These are phyloP conservation scores for Rhizophora mangle DNA, from an alignment of 345 rosid genomes.

Conservation along the genomic window DNA sequence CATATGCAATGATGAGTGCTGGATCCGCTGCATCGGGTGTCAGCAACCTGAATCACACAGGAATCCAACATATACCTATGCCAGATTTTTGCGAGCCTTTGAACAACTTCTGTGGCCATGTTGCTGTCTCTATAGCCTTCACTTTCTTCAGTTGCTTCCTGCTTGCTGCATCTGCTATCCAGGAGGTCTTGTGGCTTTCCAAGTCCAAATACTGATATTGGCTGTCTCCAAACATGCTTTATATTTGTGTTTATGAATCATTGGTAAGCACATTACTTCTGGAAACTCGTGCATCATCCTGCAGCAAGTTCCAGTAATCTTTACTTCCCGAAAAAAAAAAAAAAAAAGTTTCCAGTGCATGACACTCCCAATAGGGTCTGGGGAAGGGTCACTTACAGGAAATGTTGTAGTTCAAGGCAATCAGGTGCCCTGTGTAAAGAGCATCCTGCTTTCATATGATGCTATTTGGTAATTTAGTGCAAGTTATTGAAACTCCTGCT, in stretches of 20 bases:
- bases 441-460: neutral
- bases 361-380: no score
- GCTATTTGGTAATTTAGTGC: no score
- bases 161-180: slow-evolving; percentile 57
- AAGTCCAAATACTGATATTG: slow-evolving; percentile 23
- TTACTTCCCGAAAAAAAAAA: neutral
- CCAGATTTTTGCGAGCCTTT: slow-evolving; percentile 85
- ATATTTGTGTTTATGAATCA: neutral
- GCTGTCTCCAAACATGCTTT: neutral
- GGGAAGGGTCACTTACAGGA: neutral
- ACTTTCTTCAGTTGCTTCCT: slow-evolving; percentile 53
- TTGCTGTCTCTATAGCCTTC: slow-evolving; percentile 63
- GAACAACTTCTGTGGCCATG: slow-evolving; percentile 65
- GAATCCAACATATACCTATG: slow-evolving; percentile 63
- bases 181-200: slow-evolving; percentile 57
- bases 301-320: neutral
- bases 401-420: neutral
- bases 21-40: slow-evolving; percentile 82
- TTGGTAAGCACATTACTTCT: neutral
- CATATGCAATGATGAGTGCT: slow-evolving; percentile 63
- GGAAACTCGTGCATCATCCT: slow-evolving; percentile 6
- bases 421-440: slow-evolving; percentile 4
- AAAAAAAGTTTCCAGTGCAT: no score
- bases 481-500: neutral
- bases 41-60: slow-evolving; percentile 72